Percentiles rank a stretch among this genome's conserved stretches.
Conservation (phyloP, 2,329 filamentous ascomycete species). For the Ustulina deusta region DNA sequence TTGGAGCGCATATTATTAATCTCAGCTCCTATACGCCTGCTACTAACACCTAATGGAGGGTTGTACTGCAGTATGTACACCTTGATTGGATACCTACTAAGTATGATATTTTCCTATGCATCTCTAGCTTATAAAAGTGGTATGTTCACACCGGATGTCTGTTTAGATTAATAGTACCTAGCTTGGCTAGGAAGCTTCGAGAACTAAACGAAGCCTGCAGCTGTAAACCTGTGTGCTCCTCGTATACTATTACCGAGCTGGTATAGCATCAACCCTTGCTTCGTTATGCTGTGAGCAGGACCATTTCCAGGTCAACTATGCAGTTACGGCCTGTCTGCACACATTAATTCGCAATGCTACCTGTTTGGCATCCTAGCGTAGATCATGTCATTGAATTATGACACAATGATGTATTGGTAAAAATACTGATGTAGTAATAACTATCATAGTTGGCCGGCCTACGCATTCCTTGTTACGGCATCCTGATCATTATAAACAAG, state of each 20-base stretch:
- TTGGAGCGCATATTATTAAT: slow-evolving; percentile 26
- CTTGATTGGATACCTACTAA: slow-evolving; percentile 17
- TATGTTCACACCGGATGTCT: slow-evolving; percentile 20
- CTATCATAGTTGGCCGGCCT: neutral
- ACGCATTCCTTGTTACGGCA: neutral
- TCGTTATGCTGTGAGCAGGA: neutral
- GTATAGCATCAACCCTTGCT: slow-evolving; percentile 2
- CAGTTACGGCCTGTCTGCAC: neutral
- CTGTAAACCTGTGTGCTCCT: neutral
- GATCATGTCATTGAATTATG: neutral
- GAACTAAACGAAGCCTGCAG: slow-evolving; percentile 22
- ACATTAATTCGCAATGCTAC: neutral
- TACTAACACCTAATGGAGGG: slow-evolving; percentile 3
- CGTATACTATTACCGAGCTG: neutral
- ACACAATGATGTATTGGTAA: neutral
- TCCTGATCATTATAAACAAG: neutral
- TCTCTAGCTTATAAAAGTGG: neutral
- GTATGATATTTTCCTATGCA: neutral
- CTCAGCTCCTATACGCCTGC: slow-evolving; percentile 21
- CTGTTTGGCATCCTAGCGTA: neutral
- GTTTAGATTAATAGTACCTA: neutral
- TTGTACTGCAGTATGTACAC: slow-evolving; percentile 29
- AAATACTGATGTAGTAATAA: neutral
- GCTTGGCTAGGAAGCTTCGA: neutral
- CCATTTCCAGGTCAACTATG: neutral